Evolutionary conservation across 2,329 filamentous ascomycete species (phyloP).

Genomic region (Tricladium varicosporioides): DNA sequence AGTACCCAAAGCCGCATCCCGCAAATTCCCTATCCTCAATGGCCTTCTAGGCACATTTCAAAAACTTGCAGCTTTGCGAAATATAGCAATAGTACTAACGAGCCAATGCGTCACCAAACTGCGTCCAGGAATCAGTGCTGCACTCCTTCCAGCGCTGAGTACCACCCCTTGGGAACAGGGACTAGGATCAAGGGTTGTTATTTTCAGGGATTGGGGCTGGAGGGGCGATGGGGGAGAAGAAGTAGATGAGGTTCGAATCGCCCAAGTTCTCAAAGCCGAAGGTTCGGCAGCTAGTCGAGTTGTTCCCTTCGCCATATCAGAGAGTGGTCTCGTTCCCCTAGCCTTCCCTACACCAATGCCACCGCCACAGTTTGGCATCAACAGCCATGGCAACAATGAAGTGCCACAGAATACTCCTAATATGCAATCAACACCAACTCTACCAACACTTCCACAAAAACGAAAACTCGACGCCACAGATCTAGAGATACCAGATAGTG

Average conservation of each 20-base stretch:
- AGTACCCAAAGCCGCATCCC: conserved; percentile 27
- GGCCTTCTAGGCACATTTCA: conserved; percentile 68
- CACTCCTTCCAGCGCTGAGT: conserved; percentile 72
- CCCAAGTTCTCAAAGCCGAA: conserved; percentile 63
- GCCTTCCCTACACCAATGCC: not conserved
- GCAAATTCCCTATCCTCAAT: conserved; percentile 45
- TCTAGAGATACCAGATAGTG: conserved; percentile 59
- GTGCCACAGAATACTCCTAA: conserved; percentile 2
- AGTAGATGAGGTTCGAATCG: conserved; percentile 57
- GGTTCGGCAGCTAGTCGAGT: conserved; percentile 39
- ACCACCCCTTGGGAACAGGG: conserved; percentile 78
- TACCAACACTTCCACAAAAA: conserved; percentile 48
- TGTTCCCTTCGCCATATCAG: conserved; percentile 27
- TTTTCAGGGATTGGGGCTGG: conserved; percentile 76
- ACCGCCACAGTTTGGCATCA: not conserved
- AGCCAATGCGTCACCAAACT: conserved; percentile 84
- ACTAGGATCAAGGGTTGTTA: conserved; percentile 67
- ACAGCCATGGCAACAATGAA: not conserved
- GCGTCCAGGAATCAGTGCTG: conserved; percentile 62
- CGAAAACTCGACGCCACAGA: conserved; percentile 62
- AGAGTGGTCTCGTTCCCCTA: conserved; percentile 17
- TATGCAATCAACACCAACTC: conserved; percentile 7
- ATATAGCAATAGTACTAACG: conserved; percentile 72
- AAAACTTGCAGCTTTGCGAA: conserved; percentile 70
- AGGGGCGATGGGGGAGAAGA: conserved; percentile 39